Evolutionary conservation across 129 eudicot species (phyloP).

Genomic region (Dittrichia graveolens): DNA sequence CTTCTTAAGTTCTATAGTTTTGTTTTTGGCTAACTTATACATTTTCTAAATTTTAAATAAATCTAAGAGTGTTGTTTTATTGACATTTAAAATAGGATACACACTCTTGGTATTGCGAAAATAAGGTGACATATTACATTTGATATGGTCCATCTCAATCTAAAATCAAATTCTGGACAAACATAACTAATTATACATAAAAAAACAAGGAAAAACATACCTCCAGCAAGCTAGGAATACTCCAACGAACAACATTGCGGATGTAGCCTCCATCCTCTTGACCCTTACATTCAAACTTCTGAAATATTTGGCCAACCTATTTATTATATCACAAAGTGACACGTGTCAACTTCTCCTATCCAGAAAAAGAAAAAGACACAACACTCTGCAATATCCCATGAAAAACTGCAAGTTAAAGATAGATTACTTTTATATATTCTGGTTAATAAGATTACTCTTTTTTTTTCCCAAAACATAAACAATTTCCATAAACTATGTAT

Average conservation of each 20-base stretch:
- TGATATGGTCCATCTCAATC: neutral
- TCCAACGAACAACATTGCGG: conserved; percentile 87
- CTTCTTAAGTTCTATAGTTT: too few species aligned
- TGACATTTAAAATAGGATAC: neutral
- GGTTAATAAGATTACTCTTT: neutral
- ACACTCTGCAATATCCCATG: too few species aligned
- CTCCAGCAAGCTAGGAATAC: conserved; percentile 75
- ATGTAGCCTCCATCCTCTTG: conserved; percentile 61
- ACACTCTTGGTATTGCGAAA: neutral
- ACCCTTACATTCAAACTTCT: conserved; percentile 78
- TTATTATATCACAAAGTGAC: conserved; percentile 25
- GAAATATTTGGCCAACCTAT: conserved; percentile 92
- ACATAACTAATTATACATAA: neutral
- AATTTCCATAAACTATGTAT: neutral
- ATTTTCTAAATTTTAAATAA: neutral
- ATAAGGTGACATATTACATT: neutral
- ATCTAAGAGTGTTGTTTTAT: neutral
- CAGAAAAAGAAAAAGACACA: neutral
- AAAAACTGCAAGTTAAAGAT: neutral
- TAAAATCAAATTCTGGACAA: neutral
- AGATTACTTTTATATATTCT: neutral
- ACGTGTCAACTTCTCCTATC: conserved; percentile 10
- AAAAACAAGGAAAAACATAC: conserved; percentile 28
- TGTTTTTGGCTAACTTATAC: neutral
- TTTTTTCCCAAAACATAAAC: neutral